Evolutionary conservation across 495 filamentous ascomycete genomes (phyloP).

Genomic region (Staphylotrichum longicolle): DNA sequence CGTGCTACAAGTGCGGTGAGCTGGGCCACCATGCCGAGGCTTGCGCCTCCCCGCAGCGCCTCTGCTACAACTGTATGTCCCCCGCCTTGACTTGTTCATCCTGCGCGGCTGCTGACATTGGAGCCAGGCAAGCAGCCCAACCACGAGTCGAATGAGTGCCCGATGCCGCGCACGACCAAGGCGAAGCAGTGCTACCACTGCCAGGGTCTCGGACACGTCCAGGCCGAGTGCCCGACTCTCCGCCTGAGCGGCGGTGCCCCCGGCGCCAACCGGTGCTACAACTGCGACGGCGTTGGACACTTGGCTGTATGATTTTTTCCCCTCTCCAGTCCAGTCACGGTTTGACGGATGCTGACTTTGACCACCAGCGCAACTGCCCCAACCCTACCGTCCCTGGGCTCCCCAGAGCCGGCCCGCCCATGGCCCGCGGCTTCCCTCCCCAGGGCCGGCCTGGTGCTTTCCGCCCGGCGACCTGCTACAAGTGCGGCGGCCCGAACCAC

Average conservation of each 20-base stretch:
- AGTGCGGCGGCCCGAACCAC: constrained; percentile 98
- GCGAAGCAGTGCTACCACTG: constrained; percentile 99
- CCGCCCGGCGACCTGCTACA: constrained; percentile 94
- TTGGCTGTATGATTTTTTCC: constrained; percentile 52
- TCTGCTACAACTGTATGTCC: constrained; percentile 94
- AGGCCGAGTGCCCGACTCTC: constrained; percentile 97
- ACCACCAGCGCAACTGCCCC: constrained; percentile 73
- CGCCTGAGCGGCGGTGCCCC: constrained; percentile 77
- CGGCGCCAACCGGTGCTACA: constrained; percentile 82
- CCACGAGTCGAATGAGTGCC: constrained; percentile 97
- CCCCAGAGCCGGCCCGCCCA: constrained; percentile 60
- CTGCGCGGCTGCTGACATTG: constrained; percentile 15
- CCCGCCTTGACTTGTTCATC: constrained; percentile 7
- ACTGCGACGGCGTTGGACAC: constrained; percentile 89
- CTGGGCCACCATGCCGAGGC: constrained; percentile 99
- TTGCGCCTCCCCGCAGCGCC: constrained; percentile 91
- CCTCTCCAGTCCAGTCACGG: not conserved
- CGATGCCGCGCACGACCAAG: constrained; percentile 92
- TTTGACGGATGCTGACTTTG: constrained; percentile 10
- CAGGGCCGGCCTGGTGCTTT: constrained; percentile 45
- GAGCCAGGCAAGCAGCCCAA: constrained; percentile 80
- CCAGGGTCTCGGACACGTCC: constrained; percentile 96
- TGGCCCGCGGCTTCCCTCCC: constrained; percentile 61
- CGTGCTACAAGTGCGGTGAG: constrained; percentile 99
- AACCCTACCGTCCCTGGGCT: constrained; percentile 58